Evolutionary conservation across 805 yeast species (phyloP), one percentile per base, ranked within the genome.

Genomic region (Cyberlindnera americana): DNA sequence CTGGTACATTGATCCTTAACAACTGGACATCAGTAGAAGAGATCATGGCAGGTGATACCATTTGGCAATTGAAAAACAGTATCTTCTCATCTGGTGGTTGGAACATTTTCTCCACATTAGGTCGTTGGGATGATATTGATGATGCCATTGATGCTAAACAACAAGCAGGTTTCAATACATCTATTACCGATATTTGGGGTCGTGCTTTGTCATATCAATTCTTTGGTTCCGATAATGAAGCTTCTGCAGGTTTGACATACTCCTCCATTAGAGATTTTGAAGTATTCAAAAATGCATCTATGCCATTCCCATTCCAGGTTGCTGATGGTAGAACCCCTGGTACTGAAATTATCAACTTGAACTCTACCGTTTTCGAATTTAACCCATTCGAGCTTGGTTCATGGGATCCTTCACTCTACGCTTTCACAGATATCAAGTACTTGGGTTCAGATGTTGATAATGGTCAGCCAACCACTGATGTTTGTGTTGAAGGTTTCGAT

Each of bases 101-200:
- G 48, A 75, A 83, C 49, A 51, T 81, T 35, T 60, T 81, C 44
- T 57, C 65, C 27, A 73, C 80, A 3, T 66, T 67, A 7, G 53
- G 64, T n/a, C 73, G 75, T 53, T 81, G 80, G 75, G 65, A 65
- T 37, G 70, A 70, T 6, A 73, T 81, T 27, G 54, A 60, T 21
- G 73, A 74, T 44, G 83, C 77, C 39, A 63, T 85, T 14, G 61
- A 65, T 9, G 68, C 50, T 4, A 80, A 79, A 52, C 59, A 60
- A 41, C 61, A 66, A 18, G 91, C 91, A 3, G 95, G 95, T 0
- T 86, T 72, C 57, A 67, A 72, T 15, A 66, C 78, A n/a, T 67
- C 84, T 7, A 49, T 85, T 22, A 81, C 91, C 3, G 95, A 86
- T 59, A 73, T 77, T 41, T 86, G 93, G 95, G 89, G 88, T 5